Conservation (phyloP, 441 rosid species). For the Caryocar brasiliense region DNA sequence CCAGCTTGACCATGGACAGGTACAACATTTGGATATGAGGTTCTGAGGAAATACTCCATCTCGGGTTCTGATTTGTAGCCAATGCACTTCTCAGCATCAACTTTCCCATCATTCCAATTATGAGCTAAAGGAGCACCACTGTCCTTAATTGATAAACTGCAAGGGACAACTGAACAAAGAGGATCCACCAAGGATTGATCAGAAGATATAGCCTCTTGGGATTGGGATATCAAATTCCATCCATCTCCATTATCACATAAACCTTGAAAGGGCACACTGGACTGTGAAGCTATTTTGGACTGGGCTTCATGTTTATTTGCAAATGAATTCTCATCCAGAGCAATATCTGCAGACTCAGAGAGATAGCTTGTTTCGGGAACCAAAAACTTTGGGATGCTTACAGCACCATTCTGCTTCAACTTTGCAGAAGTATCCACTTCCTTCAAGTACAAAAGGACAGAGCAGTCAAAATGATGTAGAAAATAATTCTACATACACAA, state of each 20-base stretch:
- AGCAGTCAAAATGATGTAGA: neutral
- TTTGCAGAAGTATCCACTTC: slow-evolving; percentile 25
- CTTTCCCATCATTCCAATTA: slow-evolving; percentile 20
- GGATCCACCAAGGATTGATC: slow-evolving; percentile 38
- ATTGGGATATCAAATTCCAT: slow-evolving; percentile 27
- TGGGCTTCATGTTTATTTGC: slow-evolving; percentile 18
- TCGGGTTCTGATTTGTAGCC: slow-evolving; percentile 9
- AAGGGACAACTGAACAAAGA: slow-evolving; percentile 69
- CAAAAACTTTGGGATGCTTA: slow-evolving; percentile 24
- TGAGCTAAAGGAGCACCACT: slow-evolving; percentile 11
- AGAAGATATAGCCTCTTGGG: slow-evolving; percentile 37
- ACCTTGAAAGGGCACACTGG: slow-evolving; percentile 27
- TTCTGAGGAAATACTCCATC: slow-evolving; percentile 13
- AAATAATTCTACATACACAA: neutral
- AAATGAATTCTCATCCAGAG: slow-evolving; percentile 45
- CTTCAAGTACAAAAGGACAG: slow-evolving; percentile 11
- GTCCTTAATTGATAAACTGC: slow-evolving; percentile 42
- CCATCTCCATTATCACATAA: slow-evolving; percentile 19
- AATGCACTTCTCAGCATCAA: slow-evolving; percentile 18
- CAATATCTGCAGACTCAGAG: slow-evolving; percentile 52
- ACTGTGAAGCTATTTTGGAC: slow-evolving; percentile 26
- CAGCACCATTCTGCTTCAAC: slow-evolving; percentile 10
- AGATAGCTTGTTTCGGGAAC: slow-evolving; percentile 48
- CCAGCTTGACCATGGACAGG: slow-evolving; percentile 9
- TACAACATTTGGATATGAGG: slow-evolving; percentile 10